These are phyloP conservation scores for Epichloe sp. DNA, from an alignment of 2,329 filamentous ascomycete species.

Conservation along the genomic window DNA sequence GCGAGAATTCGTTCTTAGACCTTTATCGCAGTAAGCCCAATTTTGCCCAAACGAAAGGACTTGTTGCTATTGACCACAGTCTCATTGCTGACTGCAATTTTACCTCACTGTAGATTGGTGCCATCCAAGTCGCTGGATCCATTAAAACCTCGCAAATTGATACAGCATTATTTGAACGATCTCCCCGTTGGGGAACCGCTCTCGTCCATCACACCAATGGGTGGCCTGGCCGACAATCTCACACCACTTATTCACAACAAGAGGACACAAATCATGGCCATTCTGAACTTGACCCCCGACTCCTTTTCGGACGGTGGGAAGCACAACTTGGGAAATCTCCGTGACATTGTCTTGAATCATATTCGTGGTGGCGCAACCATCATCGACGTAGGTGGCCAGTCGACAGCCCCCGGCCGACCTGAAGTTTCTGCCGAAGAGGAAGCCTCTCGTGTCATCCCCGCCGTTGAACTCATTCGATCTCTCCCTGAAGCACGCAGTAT, in stretches of 20 bases:
- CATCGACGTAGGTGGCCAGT: conserved; percentile 88
- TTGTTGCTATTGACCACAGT: neutral
- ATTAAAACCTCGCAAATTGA: conserved; percentile 44
- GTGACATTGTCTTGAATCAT: conserved; percentile 45
- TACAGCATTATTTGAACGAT: conserved; percentile 47
- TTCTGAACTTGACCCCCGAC: conserved; percentile 88
- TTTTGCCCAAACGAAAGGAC: neutral
- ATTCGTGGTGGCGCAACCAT: conserved; percentile 64
- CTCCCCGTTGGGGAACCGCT: conserved; percentile 38
- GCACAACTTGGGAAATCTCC: conserved; percentile 42
- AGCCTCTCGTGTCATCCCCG: conserved; percentile 61
- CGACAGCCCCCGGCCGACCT: conserved; percentile 63
- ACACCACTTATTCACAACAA: conserved; percentile 44
- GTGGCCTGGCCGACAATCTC: conserved; percentile 33
- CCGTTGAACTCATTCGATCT: conserved; percentile 59
- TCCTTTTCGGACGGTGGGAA: conserved; percentile 88
- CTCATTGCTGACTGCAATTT: neutral
- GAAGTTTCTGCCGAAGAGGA: conserved; percentile 64
- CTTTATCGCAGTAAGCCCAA: conserved; percentile 57
- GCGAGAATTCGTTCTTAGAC: conserved; percentile 84
- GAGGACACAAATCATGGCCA: conserved; percentile 76
- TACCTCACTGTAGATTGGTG: conserved; percentile 31
- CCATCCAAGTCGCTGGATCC: conserved; percentile 40
- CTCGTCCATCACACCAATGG: conserved; percentile 46
- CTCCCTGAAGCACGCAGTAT: conserved; percentile 48